Evolutionary conservation across 73 alveolate species (phyloP), one percentile per base, ranked within the genome.

Genomic region (Halteria grandinella): DNA sequence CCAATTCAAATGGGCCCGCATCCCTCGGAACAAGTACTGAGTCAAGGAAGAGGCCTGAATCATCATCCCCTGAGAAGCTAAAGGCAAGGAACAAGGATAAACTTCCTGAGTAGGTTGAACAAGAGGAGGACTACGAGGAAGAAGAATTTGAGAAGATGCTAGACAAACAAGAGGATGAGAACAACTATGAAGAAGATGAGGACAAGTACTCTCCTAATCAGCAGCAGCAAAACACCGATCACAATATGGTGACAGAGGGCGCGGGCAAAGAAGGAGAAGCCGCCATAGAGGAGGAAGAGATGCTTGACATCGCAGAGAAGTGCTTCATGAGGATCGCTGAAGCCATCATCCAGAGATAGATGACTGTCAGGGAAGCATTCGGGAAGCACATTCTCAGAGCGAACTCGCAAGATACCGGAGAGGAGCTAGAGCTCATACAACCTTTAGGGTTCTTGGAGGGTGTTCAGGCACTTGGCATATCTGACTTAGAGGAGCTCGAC

Each of bases 361-460:
- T n/a, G 18, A 45, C 85, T 3, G 85, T 72, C 23, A 72, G 55
- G 33, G 49, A 52, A 14, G 23, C 36, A 1, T 72, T 52, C 39
- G 0, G 7, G 23, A 34, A 51, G 27, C 53, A 27, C 50, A 29
- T 37, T 5, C 28, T 44, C 73, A 55, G 10, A 59, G 79, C 44
- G 64, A 69, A 25, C 21, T 39, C 40, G 74, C 20, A 37, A 52
- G 83, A 36, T 41, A n/a, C n/a, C n/a, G 75, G 47, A 5, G 44
- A 81, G 48, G 53, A 55, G 17, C 49, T 81, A 31, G 91, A 81
- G 50, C 69, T 81, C n/a, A 49, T 81, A 23, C 33, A 55, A 44
- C 91, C 91, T 0, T 15, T 43, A 8, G 74, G 86, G 21, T 81
- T 81, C 81, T 37, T 81, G 6, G 86, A 69, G 33, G 91, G 86